Conservation (phyloP, 2,329 filamentous ascomycete genomes). For the Pseudopithomyces chartarum region DNA sequence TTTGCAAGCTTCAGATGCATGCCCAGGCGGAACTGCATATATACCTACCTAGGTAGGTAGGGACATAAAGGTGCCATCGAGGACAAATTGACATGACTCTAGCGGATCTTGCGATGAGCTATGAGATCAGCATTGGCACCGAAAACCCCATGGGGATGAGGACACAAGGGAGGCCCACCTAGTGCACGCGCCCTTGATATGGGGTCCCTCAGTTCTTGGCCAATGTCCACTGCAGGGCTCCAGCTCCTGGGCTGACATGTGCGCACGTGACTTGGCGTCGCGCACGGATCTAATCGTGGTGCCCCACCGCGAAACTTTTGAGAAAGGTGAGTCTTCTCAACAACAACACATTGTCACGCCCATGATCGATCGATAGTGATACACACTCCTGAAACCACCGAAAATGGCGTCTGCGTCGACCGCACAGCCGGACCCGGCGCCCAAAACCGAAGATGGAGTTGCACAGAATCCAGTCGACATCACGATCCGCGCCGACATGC, state of each 20-base stretch:
- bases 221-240: too few species aligned
- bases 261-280: constrained; percentile 6
- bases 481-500: constrained; percentile 32
- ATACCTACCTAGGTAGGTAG: too few species aligned
- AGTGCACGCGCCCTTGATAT: too few species aligned
- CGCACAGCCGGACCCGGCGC: constrained; percentile 18
- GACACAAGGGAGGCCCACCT: background rate
- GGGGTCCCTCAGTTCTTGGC: too few species aligned
- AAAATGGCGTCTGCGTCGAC: constrained; percentile 30
- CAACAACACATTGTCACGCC: constrained; percentile 12
- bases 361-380: constrained; percentile 29
- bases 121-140: background rate
- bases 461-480: constrained; percentile 8
- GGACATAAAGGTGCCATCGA: too few species aligned
- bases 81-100: too few species aligned
- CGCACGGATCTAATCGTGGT: constrained; percentile 4
- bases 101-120: too few species aligned
- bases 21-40: too few species aligned
- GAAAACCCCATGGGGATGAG: background rate
- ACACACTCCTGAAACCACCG: background rate
- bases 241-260: too few species aligned
- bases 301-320: constrained; percentile 11
- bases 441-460: constrained; percentile 24
- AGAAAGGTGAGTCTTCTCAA: constrained; percentile 4
- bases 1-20: too few species aligned